Evolutionary conservation across 2,329 filamentous ascomycete genomes (phyloP).

Genomic region (Pestalotiopsis sp.): DNA sequence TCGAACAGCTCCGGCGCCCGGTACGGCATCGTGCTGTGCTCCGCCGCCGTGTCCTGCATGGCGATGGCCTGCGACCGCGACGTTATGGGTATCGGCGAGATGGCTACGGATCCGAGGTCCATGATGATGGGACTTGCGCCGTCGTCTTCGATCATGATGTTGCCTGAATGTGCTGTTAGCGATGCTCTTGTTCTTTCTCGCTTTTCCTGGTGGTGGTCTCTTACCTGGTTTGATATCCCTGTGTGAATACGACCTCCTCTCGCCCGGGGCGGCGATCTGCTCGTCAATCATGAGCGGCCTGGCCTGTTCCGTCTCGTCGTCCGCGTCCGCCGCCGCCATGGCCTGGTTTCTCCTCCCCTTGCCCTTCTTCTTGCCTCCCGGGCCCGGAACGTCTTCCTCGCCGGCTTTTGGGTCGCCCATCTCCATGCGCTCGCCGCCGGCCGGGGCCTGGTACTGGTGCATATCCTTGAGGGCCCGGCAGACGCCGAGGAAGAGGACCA

Average conservation of each 20-base stretch:
- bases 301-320: slow-evolving; percentile 75
- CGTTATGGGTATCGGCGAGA: slow-evolving; percentile 85
- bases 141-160: slow-evolving; percentile 97
- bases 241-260: slow-evolving; percentile 83
- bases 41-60: slow-evolving; percentile 91
- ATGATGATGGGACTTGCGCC: slow-evolving; percentile 90
- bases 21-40: slow-evolving; percentile 98
- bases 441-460: slow-evolving; percentile 78
- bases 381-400: slow-evolving; percentile 41
- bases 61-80: slow-evolving; percentile 88
- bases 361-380: slow-evolving; percentile 30
- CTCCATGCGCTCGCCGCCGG: slow-evolving; percentile 53
- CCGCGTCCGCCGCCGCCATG: slow-evolving; percentile 56
- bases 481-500: slow-evolving; percentile 90
- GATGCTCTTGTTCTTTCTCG: not conserved
- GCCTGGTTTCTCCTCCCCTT: slow-evolving; percentile 39
- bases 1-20: slow-evolving; percentile 97
- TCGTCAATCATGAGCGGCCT: slow-evolving; percentile 84
- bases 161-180: slow-evolving; percentile 51
- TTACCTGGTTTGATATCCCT: slow-evolving; percentile 95
- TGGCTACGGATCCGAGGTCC: slow-evolving; percentile 92
- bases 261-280: slow-evolving; percentile 69
- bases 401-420: slow-evolving; percentile 47
- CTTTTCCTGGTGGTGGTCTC: slow-evolving; percentile 23
- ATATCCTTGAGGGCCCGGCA: slow-evolving; percentile 86